These are phyloP conservation scores for Fistulina hepatica DNA, from an alignment of 1,284 basidiomycete genomes.

Conservation along the genomic window DNA sequence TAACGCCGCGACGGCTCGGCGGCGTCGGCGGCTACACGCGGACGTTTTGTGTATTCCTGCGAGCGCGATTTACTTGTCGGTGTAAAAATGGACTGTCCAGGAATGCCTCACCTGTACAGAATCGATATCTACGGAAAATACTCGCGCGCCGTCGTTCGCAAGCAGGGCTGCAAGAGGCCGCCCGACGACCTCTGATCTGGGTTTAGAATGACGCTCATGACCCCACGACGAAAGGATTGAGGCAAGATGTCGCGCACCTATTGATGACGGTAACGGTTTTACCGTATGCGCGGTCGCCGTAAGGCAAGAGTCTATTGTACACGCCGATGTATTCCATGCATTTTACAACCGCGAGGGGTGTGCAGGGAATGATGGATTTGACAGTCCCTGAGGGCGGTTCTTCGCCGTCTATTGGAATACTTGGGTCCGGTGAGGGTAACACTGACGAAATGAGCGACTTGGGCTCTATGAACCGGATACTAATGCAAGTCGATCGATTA, in stretches of 20 bases:
- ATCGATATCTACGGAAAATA: slow-evolving; percentile 92
- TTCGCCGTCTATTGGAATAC: slow-evolving; percentile 37
- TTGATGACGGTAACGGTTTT: slow-evolving; percentile 93
- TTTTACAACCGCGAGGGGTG: slow-evolving; percentile 93
- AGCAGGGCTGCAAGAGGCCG: slow-evolving; percentile 89
- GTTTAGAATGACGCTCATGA: not conserved
- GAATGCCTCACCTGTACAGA: slow-evolving; percentile 66
- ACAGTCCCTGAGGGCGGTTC: slow-evolving; percentile 70
- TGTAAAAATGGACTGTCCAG: slow-evolving; percentile 1
- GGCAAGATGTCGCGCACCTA: slow-evolving; percentile 36
- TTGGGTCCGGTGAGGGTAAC: slow-evolving; percentile 27
- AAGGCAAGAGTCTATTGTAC: slow-evolving; percentile 85
- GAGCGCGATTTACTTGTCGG: not conserved
- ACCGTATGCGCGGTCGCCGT: slow-evolving; percentile 92
- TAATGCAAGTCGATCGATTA: slow-evolving; percentile 20
- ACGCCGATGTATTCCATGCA: slow-evolving; percentile 85
- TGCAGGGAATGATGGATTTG: slow-evolving; percentile 95
- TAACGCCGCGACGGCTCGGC: slow-evolving; percentile 40
- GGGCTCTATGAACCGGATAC: slow-evolving; percentile 70
- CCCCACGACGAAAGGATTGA: not conserved
- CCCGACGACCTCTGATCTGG: slow-evolving; percentile 91
- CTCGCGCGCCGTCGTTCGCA: slow-evolving; percentile 91
- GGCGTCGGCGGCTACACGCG: slow-evolving; percentile 31
- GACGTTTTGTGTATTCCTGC: slow-evolving; percentile 86
- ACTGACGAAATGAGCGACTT: slow-evolving; percentile 43